Percentiles rank a stretch among this genome's conserved stretches.
Evolutionary conservation across 129 eudicot species (phyloP).

Genomic region (Flaveria bidentis): DNA sequence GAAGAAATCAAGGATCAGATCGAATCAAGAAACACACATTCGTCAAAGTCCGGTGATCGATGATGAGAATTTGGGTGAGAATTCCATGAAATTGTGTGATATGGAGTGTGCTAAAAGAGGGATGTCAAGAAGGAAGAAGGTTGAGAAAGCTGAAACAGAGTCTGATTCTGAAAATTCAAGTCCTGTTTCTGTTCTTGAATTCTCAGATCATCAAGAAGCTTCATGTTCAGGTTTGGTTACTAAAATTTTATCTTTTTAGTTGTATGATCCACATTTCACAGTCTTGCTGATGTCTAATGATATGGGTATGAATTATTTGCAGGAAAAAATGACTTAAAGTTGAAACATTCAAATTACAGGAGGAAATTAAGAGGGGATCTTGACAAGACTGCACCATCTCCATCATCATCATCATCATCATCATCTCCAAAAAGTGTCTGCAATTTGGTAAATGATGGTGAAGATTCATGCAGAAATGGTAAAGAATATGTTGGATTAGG

Average conservation of each 20-base stretch:
- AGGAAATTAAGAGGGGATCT: slow-evolving; percentile 52
- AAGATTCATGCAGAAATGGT: slow-evolving; percentile 22
- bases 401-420: slow-evolving; percentile 21
- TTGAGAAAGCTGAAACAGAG: slow-evolving; percentile 40
- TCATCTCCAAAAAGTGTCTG: not conserved
- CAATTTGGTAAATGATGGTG: slow-evolving; percentile 22
- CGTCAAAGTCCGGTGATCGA: no score
- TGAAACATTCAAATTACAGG: slow-evolving; percentile 41
- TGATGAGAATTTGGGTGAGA: no score
- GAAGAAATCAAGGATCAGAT: no score
- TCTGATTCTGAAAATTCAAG: slow-evolving; percentile 67
- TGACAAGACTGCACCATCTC: slow-evolving; percentile 37
- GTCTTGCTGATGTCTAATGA: slow-evolving; percentile 13
- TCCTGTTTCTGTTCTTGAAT: slow-evolving; percentile 84
- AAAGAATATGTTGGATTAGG: slow-evolving; percentile 27
- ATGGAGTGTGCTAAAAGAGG: not conserved
- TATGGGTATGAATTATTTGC: slow-evolving; percentile 26
- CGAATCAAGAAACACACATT: no score
- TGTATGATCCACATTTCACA: not conserved
- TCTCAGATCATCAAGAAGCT: slow-evolving; percentile 41
- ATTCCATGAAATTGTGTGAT: no score
- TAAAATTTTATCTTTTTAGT: not conserved
- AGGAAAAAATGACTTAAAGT: slow-evolving; percentile 48
- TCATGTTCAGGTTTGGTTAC: slow-evolving; percentile 50
- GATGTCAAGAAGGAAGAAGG: slow-evolving; percentile 33